Evolutionary conservation across 306 rosid species (phyloP), one percentile per base, ranked within the genome.

Genomic region (Cucumis melo): DNA sequence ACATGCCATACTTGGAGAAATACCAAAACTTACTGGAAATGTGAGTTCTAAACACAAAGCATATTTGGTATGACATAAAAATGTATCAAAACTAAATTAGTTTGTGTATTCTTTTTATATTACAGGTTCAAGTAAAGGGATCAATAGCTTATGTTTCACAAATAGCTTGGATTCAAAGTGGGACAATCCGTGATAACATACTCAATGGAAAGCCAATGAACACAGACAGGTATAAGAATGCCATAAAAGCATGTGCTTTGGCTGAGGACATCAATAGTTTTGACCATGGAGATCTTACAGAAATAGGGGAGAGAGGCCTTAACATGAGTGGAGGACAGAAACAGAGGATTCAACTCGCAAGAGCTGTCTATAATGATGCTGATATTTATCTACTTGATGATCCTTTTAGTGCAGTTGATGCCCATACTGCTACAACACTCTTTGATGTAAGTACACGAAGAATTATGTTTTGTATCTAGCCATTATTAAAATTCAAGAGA

Each of bases 261-360:
- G 90, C 88, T 58, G 84, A 86, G 67, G 97, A 90, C 73, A 85
- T 92, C 6, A 74, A 77, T 41, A 82, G 78, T 75, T 88, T 92
- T 77, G 82, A 86, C 67, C 88, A 92, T 58, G 96, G 96, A 27
- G 97, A 90, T 80, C 93, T 88, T 50, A 90, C 96, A 54, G 97
- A 92, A 85, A 90, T 92, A 34, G 97, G 97, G 15, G 92, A 92
- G 85, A 60, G 98, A 87, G 96, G 98, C 73, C 76, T 90, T 53
- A 92, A 92, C 87, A 70, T 92, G 93, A 92, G 97, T 79, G 97
- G 93, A 77, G 97, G 97, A 59, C 97, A 92, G 79, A 92, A 90
- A 82, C 96, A 92, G 59, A 86, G 93, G 86, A 88, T 92, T 84
- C 96, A 89, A 71, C 92, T 90, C 7, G 98, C 96, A 51, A 79